Base-by-base conservation (phyloP, 805 yeast species). In the Zygotorulaspora sp. region DNA sequence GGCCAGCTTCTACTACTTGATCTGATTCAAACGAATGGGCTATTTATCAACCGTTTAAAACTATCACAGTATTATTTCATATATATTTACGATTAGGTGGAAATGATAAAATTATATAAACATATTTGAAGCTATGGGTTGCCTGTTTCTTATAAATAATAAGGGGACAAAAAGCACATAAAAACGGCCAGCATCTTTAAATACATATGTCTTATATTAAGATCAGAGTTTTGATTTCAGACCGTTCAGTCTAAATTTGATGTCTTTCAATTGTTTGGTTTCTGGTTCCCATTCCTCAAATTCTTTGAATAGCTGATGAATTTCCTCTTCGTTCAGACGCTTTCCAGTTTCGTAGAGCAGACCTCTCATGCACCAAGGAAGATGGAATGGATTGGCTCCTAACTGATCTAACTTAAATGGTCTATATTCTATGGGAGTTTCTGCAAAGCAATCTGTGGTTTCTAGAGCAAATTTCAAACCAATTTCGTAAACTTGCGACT, bases 361-460 rank as follows among this genome's bases (percentile, higher is more conserved):
- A 0, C 96, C 96, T 30, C 96, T 66, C 65, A 88, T 75, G 52
- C 94, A 83, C 96, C 97, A 90, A 1, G 97, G 97, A 25, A 90
- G 64, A 41, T 83, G 78, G 53, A 75, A 90, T 0, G 96, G 96
- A 59, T 90, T 89, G 18, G 75, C 66, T 2, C 86, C 87, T 13
- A 82, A 62, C 44, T 75, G 74, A 6, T 84, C 78, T 26, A 84
- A 70, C 34, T 75, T 76, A 55, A 80, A 84, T 4, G 68, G 66
- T 36, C 50, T 57, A 44, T 53, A 61, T 13, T 49, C 58, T 4
- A 65, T 52, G 5, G 69, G 67, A 7, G 55, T 51, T 11, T 74
- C 67, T 27, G 65, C 60, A 9, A 70, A 62, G 13, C 79, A 57
- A 47, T 78, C 80, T 13, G 80, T 75, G 0, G 97, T 86, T 50